Percentiles rank a stretch among this genome's conserved stretches.
These are phyloP conservation scores for Asterella californica DNA, from an alignment of 225 moss, liverwort and hornwort genomes.

Conservation along the genomic window DNA sequence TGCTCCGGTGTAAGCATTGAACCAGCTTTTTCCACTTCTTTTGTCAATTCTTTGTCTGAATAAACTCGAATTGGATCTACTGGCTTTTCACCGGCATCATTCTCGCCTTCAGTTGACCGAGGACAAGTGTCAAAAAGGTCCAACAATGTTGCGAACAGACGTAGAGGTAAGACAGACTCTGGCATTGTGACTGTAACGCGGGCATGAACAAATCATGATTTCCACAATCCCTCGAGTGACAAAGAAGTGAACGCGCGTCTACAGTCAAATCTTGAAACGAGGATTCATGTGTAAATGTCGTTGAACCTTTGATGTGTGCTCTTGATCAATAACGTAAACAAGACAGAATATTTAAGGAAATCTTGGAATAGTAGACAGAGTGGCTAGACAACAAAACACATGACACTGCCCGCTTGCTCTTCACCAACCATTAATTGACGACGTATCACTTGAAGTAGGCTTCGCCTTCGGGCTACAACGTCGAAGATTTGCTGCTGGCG, in stretches of 20 bases:
- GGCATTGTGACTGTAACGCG: neutral
- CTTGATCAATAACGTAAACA: neutral
- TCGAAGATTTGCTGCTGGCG: slow-evolving; percentile 48
- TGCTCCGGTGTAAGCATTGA: slow-evolving; percentile 74
- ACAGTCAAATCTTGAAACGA: too few species aligned
- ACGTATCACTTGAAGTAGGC: slow-evolving; percentile 32
- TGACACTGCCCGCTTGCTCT: neutral
- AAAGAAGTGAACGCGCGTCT: too few species aligned
- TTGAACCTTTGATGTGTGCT: neutral
- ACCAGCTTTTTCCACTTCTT: slow-evolving; percentile 85
- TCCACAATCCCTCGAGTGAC: neutral
- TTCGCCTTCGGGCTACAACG: slow-evolving; percentile 78
- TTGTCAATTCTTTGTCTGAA: slow-evolving; percentile 84
- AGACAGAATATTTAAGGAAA: neutral
- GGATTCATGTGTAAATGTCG: neutral
- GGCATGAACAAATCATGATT: neutral
- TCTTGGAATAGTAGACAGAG: neutral
- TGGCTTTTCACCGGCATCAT: slow-evolving; percentile 56
- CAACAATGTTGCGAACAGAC: neutral
- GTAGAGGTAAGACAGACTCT: neutral
- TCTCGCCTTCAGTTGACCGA: slow-evolving; percentile 48
- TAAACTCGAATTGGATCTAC: slow-evolving; percentile 79
- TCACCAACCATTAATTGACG: slow-evolving; percentile 21
- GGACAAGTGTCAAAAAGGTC: neutral
- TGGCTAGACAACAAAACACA: neutral